Base-by-base conservation (phyloP, 106 monocot genomes). In the Platanthera zijinensis region DNA sequence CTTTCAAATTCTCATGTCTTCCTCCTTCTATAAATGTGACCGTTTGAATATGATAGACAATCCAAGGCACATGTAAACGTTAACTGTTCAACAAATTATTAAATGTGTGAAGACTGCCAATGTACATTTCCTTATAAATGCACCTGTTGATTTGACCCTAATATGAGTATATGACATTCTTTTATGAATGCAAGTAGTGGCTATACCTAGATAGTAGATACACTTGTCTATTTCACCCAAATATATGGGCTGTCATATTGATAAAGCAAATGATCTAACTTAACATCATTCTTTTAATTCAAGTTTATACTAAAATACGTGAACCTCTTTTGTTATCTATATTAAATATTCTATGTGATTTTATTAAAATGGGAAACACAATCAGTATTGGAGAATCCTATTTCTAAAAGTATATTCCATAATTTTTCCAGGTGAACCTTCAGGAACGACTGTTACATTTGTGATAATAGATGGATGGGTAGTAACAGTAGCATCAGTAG, bases 361-460 rank as follows among this genome's bases (percentile, higher is more conserved):
- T 48, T 9, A 25, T 25, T 25, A 25, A 25, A 25, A 25, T 25
- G 25, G 39, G 39, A 39, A 10, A 25, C 25, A 25, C 25, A 25
- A 25, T 25, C 25, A 25, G 0, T 25, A 25, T 25, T 25, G 25
- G 25, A 25, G 25, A 25, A 25, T 25, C 25, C 25, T 67, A 67
- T 25, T 67, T 67, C 67, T 39, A 39, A 67, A 32, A 11, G 25
- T 39, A 67, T 13, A 39, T 67, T 30, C 39, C 1, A 14, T 67
- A 39, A 67, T 28, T 45, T 76, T 75, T 82, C 51, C 88, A 96
- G 96, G 83, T 17, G 84, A 82, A 71, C 69, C 78, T 61, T 96
- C 96, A 13, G 96, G 96, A 72, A 96, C 96, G 64, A 96, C 96
- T 28, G 96, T 89, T 32, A 96, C 96, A 80, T 85, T 93, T 82